Conservation (phyloP, 495 filamentous ascomycete genomes). For the Coniosporium apollinis region DNA sequence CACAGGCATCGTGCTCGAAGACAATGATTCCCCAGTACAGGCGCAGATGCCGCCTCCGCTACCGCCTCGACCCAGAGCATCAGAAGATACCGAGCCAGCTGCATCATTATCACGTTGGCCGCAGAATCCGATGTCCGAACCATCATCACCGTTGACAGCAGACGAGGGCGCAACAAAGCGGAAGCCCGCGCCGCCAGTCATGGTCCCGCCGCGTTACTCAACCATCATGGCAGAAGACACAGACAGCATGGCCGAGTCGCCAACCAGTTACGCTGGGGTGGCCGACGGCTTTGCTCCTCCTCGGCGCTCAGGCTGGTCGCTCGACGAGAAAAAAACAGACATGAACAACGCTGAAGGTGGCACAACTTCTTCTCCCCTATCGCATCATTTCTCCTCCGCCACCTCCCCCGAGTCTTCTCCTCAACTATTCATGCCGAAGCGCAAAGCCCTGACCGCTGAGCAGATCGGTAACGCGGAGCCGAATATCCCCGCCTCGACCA, state of each 20-base stretch:
- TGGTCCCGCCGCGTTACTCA: constrained; percentile 20
- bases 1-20: constrained; percentile 19
- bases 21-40: constrained; percentile 11
- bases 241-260: constrained; percentile 14
- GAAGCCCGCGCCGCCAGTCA: constrained; percentile 19
- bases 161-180: constrained; percentile 6
- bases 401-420: constrained; percentile 12
- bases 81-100: not conserved
- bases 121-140: too few relatives aligned
- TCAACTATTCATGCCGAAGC: constrained; percentile 20
- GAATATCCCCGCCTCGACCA: not conserved
- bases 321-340: constrained; percentile 12
- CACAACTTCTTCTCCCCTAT: not conserved
- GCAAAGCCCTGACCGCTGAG: constrained; percentile 23
- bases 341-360: constrained; percentile 11
- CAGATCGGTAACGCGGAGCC: constrained; percentile 7
- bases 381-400: not conserved
- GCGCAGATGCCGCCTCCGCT: constrained; percentile 14
- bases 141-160: not conserved
- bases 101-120: constrained; percentile 2
- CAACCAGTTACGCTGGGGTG: constrained; percentile 15
- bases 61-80: constrained; percentile 12
- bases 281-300: constrained; percentile 18
- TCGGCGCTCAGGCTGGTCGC: constrained; percentile 2
- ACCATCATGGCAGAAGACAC: constrained; percentile 11